Evolutionary conservation across 225 moss, liverwort and hornwort species (phyloP).

Genomic region (Takakia lepidozioides): DNA sequence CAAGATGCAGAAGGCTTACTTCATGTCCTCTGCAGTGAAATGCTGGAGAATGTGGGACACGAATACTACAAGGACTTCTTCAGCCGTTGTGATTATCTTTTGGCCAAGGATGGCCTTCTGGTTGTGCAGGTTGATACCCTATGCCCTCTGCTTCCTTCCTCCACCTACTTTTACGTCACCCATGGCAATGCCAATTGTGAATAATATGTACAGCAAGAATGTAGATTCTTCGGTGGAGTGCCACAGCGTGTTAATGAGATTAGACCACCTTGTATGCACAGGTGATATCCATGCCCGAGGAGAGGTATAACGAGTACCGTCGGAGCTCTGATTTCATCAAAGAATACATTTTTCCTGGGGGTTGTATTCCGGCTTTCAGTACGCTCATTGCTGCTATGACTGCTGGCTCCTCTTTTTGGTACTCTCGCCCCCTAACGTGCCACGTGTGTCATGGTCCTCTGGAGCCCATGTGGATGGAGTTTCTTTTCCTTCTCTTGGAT

Average conservation of each 20-base stretch:
- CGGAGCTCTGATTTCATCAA: constrained; percentile 75
- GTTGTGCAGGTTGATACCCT: constrained; percentile 50
- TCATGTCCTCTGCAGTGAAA: constrained; percentile 52
- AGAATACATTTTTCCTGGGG: constrained; percentile 89
- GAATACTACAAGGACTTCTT: constrained; percentile 67
- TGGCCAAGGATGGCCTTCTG: constrained; percentile 66
- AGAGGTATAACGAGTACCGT: constrained; percentile 57
- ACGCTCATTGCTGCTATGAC: constrained; percentile 59
- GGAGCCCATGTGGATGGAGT: too few species aligned
- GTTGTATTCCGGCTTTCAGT: constrained; percentile 57
- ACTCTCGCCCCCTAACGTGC: background rate
- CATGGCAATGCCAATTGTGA: too few species aligned
- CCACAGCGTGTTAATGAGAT: too few species aligned
- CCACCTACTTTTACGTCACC: too few species aligned
- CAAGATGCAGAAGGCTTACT: too few species aligned
- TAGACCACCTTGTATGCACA: constrained; percentile 4
- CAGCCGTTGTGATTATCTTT: constrained; percentile 51
- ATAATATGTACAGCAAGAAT: too few species aligned
- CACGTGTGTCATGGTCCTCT: too few species aligned
- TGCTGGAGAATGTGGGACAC: constrained; percentile 80
- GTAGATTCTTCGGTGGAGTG: background rate
- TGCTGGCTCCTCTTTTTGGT: constrained; percentile 64
- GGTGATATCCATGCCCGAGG: constrained; percentile 70
- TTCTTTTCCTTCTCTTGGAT: too few species aligned
- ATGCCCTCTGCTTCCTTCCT: too few species aligned